phyloP scores from a whole-genome alignment of 805 yeast species.

The Clavispora asparagi region DNA sequence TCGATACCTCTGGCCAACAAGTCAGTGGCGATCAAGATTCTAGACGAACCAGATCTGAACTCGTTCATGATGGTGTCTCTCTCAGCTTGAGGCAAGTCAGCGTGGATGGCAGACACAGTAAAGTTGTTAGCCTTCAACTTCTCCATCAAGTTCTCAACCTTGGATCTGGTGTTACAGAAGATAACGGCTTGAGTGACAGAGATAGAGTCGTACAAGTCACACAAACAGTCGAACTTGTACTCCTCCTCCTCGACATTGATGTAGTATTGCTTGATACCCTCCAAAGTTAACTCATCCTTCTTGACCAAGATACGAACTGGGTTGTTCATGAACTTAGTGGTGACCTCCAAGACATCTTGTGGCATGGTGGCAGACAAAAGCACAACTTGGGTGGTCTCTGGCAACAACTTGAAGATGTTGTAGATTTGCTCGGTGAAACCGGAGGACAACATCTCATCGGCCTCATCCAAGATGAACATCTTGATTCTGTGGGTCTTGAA shows the following conservation, averaged over 20 bases:
- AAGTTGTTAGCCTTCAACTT: constrained; percentile 73
- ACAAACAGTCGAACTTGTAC: constrained; percentile 90
- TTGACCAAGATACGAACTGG: constrained; percentile 93
- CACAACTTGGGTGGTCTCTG: constrained; percentile 88
- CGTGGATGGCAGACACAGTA: constrained; percentile 93
- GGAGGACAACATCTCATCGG: constrained; percentile 90
- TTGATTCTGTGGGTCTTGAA: constrained; percentile 79
- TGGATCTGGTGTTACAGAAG: constrained; percentile 92
- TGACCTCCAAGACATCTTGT: constrained; percentile 83
- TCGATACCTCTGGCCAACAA: constrained; percentile 75
- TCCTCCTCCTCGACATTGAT: constrained; percentile 89
- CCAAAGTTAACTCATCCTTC: constrained; percentile 91
- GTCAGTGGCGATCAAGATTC: constrained; percentile 90
- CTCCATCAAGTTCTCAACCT: constrained; percentile 84
- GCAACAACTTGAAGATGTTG: constrained; percentile 85
- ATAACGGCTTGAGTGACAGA: constrained; percentile 97
- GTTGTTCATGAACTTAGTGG: constrained; percentile 89
- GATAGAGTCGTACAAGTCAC: constrained; percentile 91
- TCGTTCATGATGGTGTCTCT: constrained; percentile 94
- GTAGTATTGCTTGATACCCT: constrained; percentile 91
- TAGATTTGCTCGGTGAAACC: constrained; percentile 96
- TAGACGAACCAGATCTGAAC: constrained; percentile 89
- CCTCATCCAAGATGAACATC: constrained; percentile 96
- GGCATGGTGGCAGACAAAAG: constrained; percentile 95
- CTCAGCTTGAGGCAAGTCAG: constrained; percentile 91